Evolutionary conservation across 495 filamentous ascomycete genomes (phyloP).

Genomic region (Daldinia childiae): DNA sequence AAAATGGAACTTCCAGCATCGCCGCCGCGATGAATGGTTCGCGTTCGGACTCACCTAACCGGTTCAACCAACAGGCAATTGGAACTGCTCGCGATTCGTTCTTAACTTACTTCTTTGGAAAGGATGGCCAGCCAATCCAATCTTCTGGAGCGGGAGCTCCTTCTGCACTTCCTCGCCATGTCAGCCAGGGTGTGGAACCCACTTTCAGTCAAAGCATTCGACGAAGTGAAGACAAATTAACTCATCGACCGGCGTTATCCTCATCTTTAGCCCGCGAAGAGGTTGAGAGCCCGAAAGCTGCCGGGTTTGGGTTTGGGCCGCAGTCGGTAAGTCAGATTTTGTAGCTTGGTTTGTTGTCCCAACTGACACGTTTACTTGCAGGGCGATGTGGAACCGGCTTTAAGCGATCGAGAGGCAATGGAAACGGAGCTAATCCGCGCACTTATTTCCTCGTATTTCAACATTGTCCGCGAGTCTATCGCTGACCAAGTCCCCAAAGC

Average conservation of each 20-base stretch:
- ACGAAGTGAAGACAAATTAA: slow-evolving; percentile 70
- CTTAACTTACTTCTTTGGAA: slow-evolving; percentile 98
- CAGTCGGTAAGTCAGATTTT: slow-evolving; percentile 37
- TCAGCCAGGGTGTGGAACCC: slow-evolving; percentile 77
- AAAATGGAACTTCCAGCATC: slow-evolving; percentile 67
- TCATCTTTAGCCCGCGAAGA: slow-evolving; percentile 48
- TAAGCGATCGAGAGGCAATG: slow-evolving; percentile 94
- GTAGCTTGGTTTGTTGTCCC: background rate
- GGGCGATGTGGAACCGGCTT: slow-evolving; percentile 73
- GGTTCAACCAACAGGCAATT: slow-evolving; percentile 60
- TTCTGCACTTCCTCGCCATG: slow-evolving; percentile 65
- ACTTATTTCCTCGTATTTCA: slow-evolving; percentile 96
- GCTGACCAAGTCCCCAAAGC: slow-evolving; percentile 98
- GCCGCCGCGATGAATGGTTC: slow-evolving; percentile 70
- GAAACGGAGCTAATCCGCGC: slow-evolving; percentile 97
- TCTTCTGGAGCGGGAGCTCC: slow-evolving; percentile 50
- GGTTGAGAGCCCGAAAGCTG: slow-evolving; percentile 46
- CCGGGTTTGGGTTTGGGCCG: slow-evolving; percentile 47
- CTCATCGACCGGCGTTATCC: slow-evolving; percentile 49
- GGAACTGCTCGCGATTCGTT: slow-evolving; percentile 81
- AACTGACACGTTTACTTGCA: slow-evolving; percentile 48
- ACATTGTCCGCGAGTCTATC: slow-evolving; percentile 96
- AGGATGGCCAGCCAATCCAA: slow-evolving; percentile 72
- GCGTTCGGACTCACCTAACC: slow-evolving; percentile 69
- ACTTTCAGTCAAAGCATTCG: slow-evolving; percentile 86